Percentiles rank a stretch among this genome's conserved stretches.
phyloP scores from a whole-genome alignment of 176 grass and related monocot genomes.

The Chrysopogon serrulatus region DNA sequence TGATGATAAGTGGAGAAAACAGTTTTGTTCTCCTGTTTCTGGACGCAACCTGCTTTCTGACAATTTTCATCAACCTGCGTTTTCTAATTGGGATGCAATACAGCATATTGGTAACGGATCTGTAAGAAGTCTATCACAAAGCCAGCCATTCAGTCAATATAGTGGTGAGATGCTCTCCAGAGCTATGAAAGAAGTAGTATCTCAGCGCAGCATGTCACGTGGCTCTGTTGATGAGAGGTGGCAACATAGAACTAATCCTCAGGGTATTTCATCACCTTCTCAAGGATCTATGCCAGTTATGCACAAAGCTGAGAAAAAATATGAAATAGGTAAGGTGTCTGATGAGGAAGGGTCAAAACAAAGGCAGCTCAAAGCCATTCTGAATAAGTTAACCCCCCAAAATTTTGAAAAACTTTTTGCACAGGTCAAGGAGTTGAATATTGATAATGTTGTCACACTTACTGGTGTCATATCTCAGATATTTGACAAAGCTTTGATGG shows the following conservation, averaged over 20 bases:
- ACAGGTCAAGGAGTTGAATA: constrained; percentile 67
- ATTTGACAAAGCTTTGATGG: constrained; percentile 96
- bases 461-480: constrained; percentile 79
- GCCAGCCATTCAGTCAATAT: constrained; percentile 41
- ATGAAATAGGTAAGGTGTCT: constrained; percentile 70
- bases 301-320: constrained; percentile 80
- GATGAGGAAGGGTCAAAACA: constrained; percentile 77
- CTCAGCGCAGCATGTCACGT: constrained; percentile 34
- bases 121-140: constrained; percentile 33
- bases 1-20: constrained; percentile 55
- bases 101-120: constrained; percentile 45
- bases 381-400: constrained; percentile 87
- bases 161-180: constrained; percentile 60
- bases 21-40: constrained; percentile 32
- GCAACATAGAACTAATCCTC: constrained; percentile 34
- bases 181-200: constrained; percentile 38
- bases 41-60: constrained; percentile 37
- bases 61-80: constrained; percentile 3
- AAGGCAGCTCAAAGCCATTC: constrained; percentile 75
- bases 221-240: constrained; percentile 59
- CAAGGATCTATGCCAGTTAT: constrained; percentile 44
- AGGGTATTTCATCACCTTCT: constrained; percentile 51
- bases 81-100: constrained; percentile 34
- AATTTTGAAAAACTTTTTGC: constrained; percentile 86
- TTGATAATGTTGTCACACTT: constrained; percentile 62